Conservation (phyloP, 257 asterid genomes). For the Ehretia macrophylla region DNA sequence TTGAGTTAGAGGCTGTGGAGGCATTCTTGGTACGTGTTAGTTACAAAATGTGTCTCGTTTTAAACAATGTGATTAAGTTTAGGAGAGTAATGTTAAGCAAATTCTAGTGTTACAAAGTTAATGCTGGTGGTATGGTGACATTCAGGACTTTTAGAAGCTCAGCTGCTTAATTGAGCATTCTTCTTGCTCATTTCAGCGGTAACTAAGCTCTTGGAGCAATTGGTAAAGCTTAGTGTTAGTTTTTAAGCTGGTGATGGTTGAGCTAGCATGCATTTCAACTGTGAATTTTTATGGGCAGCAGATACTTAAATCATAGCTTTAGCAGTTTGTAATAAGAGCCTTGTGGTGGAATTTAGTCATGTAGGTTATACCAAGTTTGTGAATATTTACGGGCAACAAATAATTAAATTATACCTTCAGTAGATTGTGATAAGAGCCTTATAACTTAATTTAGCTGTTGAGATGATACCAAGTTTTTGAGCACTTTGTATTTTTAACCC, state of each 20-base stretch:
- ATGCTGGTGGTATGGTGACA: not conserved
- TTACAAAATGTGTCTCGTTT: constrained; percentile 9
- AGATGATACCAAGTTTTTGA: too few species aligned
- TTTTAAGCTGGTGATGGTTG: not conserved
- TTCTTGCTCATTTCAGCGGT: not conserved
- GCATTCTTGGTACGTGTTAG: constrained; percentile 70
- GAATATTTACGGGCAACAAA: too few species aligned
- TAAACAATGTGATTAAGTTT: not conserved
- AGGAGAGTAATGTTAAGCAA: not conserved
- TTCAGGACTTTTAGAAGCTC: not conserved
- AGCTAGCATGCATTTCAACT: not conserved
- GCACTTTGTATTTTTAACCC: too few species aligned
- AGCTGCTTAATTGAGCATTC: not conserved
- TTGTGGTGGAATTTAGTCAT: too few species aligned
- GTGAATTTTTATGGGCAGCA: not conserved
- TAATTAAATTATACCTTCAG: too few species aligned
- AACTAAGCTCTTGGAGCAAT: not conserved
- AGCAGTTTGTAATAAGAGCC: not conserved
- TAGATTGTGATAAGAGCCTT: too few species aligned
- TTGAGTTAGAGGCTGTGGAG: constrained; percentile 96
- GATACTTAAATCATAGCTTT: not conserved
- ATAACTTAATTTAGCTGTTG: too few species aligned
- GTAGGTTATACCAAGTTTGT: too few species aligned
- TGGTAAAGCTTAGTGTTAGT: not conserved
- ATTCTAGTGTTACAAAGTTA: not conserved